Percentiles rank a stretch among this genome's conserved stretches.
These are phyloP conservation scores for Puccinia horiana DNA, from an alignment of 1,284 basidiomycete species.

Conservation along the genomic window DNA sequence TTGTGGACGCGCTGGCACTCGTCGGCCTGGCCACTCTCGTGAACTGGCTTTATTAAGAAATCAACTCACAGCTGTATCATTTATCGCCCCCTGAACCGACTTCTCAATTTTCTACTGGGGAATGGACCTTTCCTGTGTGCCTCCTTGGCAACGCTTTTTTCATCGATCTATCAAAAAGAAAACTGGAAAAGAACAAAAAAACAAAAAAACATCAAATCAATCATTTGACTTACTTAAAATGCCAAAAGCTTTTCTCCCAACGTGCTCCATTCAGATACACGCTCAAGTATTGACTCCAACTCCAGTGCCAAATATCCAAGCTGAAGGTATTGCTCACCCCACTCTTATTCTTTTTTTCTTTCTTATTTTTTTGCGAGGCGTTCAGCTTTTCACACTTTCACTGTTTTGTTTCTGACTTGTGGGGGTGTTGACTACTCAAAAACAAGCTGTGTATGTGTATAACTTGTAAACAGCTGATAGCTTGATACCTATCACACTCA, in stretches of 20 bases:
- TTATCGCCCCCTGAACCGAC: not conserved
- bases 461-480: no score
- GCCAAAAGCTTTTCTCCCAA: not conserved
- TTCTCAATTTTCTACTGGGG: not conserved
- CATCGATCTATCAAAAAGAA: not conserved
- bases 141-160: not conserved
- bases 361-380: no score
- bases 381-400: no score
- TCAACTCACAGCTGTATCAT: not conserved
- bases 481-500: no score
- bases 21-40: not conserved
- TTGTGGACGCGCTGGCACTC: not conserved
- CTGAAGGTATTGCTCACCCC: not conserved
- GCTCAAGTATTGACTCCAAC: not conserved
- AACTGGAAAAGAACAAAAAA: not conserved
- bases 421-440: no score
- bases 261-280: not conserved
- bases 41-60: not conserved
- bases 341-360: no score
- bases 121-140: not conserved
- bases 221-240: not conserved
- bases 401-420: no score
- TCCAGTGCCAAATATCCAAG: not conserved
- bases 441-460: no score
- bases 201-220: not conserved